phyloP scores from a whole-genome alignment of 805 yeast species.

The Vanderwaltozyma verrucispora region DNA sequence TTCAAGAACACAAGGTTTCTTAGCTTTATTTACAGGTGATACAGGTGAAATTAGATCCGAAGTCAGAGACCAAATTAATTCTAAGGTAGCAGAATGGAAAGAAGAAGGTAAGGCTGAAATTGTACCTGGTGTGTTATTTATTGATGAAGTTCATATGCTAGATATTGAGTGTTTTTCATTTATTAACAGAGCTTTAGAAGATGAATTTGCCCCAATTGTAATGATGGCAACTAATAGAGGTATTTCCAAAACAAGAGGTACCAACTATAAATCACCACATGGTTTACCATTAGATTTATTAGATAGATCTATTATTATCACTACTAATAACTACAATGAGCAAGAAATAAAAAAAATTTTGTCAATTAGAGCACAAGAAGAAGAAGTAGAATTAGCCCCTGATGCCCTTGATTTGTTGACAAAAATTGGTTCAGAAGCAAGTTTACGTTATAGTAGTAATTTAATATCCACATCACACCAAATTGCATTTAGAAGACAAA shows the following conservation, averaged over 20 bases:
- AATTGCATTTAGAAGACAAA: constrained; percentile 71
- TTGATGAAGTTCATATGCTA: constrained; percentile 97
- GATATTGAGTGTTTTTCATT: constrained; percentile 95
- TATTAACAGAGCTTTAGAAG: constrained; percentile 92
- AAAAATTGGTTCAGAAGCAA: constrained; percentile 80
- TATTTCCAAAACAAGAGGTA: constrained; percentile 84
- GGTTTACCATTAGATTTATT: constrained; percentile 94
- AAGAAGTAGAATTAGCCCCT: constrained; percentile 71
- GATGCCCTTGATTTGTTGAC: constrained; percentile 86
- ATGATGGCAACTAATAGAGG: constrained; percentile 99
- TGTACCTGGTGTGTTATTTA: constrained; percentile 93
- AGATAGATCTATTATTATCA: constrained; percentile 87
- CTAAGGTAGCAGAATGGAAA: constrained; percentile 95
- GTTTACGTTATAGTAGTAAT: constrained; percentile 87
- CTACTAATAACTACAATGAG: constrained; percentile 65
- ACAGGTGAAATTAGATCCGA: constrained; percentile 97
- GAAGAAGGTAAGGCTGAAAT: constrained; percentile 99
- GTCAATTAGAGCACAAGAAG: constrained; percentile 85
- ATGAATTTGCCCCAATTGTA: constrained; percentile 92
- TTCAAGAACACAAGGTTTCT: constrained; percentile 94
- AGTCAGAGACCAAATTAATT: constrained; percentile 91
- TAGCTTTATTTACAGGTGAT: constrained; percentile 90
- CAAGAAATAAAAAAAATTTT: constrained; percentile 83
- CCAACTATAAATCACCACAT: constrained; percentile 89
- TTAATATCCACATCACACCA: constrained; percentile 84